Evolutionary conservation across 2,329 filamentous ascomycete genomes (phyloP).

Genomic region (Pseudocercospora fuligena): DNA sequence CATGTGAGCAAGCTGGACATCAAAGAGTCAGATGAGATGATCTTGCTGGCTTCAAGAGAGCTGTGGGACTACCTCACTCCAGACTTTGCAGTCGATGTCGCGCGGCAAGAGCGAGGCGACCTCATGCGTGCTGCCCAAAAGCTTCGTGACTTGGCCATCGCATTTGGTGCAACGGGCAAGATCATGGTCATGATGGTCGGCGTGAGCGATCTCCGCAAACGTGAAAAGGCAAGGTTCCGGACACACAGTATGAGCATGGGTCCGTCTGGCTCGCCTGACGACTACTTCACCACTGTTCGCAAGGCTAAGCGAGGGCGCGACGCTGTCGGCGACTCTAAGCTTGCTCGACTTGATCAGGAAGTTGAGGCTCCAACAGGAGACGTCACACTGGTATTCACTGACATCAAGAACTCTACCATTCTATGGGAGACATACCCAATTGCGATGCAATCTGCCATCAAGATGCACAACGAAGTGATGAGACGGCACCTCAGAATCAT

Average conservation of each 20-base stretch:
- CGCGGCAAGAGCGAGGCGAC: slow-evolving; percentile 81
- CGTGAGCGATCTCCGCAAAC: slow-evolving; percentile 85
- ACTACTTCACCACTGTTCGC: slow-evolving; percentile 68
- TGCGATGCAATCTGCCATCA: slow-evolving; percentile 96
- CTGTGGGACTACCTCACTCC: slow-evolving; percentile 94
- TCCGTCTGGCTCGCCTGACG: slow-evolving; percentile 73
- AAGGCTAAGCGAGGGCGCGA: slow-evolving; percentile 66
- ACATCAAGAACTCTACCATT: slow-evolving; percentile 97
- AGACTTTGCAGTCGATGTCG: slow-evolving; percentile 89
- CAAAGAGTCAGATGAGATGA: slow-evolving; percentile 88
- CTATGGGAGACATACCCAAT: slow-evolving; percentile 95
- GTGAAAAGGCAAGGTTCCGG: slow-evolving; percentile 74
- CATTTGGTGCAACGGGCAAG: slow-evolving; percentile 90
- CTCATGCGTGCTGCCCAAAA: slow-evolving; percentile 96
- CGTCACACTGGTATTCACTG: slow-evolving; percentile 93
- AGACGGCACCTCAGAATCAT: slow-evolving; percentile 89
- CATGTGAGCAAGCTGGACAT: slow-evolving; percentile 78
- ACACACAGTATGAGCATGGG: slow-evolving; percentile 86
- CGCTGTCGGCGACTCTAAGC: slow-evolving; percentile 76
- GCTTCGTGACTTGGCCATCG: slow-evolving; percentile 90
- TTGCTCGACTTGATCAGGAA: slow-evolving; percentile 85
- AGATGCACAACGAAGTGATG: slow-evolving; percentile 97
- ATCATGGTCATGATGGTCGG: slow-evolving; percentile 99
- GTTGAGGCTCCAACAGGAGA: slow-evolving; percentile 90
- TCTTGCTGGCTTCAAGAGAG: slow-evolving; percentile 87